Evolutionary conservation across 2,329 filamentous ascomycete genomes (phyloP).

Genomic region (Pseudocercospora musae): DNA sequence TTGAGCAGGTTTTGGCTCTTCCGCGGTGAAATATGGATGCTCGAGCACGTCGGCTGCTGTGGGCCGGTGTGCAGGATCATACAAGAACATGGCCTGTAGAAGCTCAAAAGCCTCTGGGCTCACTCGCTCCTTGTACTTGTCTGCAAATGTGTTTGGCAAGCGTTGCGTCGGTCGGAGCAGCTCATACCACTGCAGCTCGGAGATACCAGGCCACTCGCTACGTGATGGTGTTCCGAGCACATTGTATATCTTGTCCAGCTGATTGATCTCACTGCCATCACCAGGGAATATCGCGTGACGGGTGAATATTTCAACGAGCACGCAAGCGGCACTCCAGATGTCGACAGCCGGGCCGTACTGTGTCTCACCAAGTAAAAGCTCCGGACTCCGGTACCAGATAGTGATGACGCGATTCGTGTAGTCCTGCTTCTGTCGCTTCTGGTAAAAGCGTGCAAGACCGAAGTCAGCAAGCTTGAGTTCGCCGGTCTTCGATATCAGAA

Average conservation of each 20-base stretch:
- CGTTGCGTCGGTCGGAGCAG: constrained; percentile 75
- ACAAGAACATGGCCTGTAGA: constrained; percentile 78
- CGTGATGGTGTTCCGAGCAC: constrained; percentile 84
- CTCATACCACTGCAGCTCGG: constrained; percentile 97
- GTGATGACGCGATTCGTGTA: constrained; percentile 99
- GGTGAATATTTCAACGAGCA: constrained; percentile 95
- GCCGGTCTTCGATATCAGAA: constrained; percentile 85
- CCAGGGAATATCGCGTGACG: constrained; percentile 91
- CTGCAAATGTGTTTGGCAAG: constrained; percentile 71
- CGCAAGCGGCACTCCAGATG: constrained; percentile 96
- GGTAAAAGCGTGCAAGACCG: constrained; percentile 91
- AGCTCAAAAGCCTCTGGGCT: constrained; percentile 80
- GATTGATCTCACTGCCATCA: constrained; percentile 91
- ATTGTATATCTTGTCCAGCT: constrained; percentile 94
- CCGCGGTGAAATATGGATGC: constrained; percentile 82
- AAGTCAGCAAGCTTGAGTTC: constrained; percentile 93
- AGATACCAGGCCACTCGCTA: constrained; percentile 79
- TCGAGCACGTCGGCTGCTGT: constrained; percentile 78
- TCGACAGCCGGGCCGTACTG: constrained; percentile 87
- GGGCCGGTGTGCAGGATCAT: constrained; percentile 80
- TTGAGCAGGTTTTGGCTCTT: constrained; percentile 73
- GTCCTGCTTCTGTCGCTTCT: constrained; percentile 84
- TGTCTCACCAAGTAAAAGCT: constrained; percentile 86
- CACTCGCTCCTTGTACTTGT: constrained; percentile 75
- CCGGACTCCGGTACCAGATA: constrained; percentile 93